Conservation (phyloP, 345 rosid genomes). For the Syzygium aromaticum region DNA sequence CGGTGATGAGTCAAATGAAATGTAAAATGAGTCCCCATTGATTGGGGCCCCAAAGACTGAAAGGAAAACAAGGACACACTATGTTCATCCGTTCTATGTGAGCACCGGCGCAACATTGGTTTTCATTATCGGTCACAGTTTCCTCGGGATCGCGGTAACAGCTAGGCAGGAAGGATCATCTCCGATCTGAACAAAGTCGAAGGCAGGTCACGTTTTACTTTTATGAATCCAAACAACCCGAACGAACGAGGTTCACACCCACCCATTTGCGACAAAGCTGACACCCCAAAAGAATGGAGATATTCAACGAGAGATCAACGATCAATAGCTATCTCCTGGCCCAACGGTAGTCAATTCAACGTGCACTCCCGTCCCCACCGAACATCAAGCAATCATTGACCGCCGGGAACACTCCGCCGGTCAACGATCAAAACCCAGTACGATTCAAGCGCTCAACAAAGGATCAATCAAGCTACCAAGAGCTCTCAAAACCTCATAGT, state of each 20-base stretch:
- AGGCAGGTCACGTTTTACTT: background rate
- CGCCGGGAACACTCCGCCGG: background rate
- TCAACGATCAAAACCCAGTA: background rate
- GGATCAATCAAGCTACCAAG: background rate
- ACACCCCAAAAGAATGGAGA: background rate
- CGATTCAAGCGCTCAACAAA: background rate
- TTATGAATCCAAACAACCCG: background rate
- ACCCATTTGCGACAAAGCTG: background rate
- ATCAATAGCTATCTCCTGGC: background rate
- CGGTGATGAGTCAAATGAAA: background rate
- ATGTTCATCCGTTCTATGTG: background rate
- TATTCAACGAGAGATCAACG: background rate
- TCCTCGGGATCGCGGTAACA: background rate
- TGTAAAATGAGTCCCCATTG: background rate
- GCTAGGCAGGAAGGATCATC: background rate
- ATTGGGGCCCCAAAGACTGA: background rate
- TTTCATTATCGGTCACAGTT: background rate
- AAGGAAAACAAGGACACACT: background rate
- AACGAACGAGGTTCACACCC: background rate
- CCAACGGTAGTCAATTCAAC: background rate
- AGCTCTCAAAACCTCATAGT: background rate
- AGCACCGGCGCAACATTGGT: background rate
- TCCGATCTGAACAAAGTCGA: background rate
- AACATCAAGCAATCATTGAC: background rate
- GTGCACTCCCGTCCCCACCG: background rate